Evolutionary conservation across 345 rosid species (phyloP), one percentile per base, ranked within the genome.

Genomic region (Excoecaria agallocha): DNA sequence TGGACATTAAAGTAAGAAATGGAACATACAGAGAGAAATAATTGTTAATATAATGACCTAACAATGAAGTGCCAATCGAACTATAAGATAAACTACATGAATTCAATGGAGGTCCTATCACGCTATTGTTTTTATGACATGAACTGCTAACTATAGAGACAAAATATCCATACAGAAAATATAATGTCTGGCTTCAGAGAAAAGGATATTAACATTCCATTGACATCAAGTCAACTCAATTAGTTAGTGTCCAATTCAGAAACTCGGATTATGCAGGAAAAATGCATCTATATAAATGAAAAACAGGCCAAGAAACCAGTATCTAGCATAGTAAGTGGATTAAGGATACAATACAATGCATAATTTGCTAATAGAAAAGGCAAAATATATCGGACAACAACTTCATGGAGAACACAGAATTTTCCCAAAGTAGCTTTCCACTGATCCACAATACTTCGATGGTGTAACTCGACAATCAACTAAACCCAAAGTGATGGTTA

Each of bases 381-480:
- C 68, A 63, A 68, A 17, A 50, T 52, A 48, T 41, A 70, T 16
- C 22, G 49, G 64, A 76, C 67, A 75, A 67, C 60, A 70, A 76
- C 75, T 79, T 68, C 79, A 75, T 77, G 43, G 48, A 66, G 46
- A 11, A 54, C 72, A 43, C 46, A 71, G 71, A 68, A 71, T 22
- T 57, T 71, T n/a, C n/a, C 76, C 49, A 67, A 39, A 64, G 64
- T 70, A 81, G 73, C 72, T 72, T 60, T 77, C 69, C 54, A 61
- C 45, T 62, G 75, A 79, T 76, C 78, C 71, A 79, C 62, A 79
- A 35, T 52, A 68, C 74, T 72, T 9, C 73, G 74, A 67, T 30
- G 45, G 72, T 63, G 69, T 25, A 75, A 73, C 76, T 78, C 45
- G 77, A 76, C 74, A 69, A 74, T 43, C 63, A 48, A 71, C 57